These are phyloP conservation scores for Mycena sp. DNA, from an alignment of 1,284 basidiomycete genomes.

Conservation along the genomic window DNA sequence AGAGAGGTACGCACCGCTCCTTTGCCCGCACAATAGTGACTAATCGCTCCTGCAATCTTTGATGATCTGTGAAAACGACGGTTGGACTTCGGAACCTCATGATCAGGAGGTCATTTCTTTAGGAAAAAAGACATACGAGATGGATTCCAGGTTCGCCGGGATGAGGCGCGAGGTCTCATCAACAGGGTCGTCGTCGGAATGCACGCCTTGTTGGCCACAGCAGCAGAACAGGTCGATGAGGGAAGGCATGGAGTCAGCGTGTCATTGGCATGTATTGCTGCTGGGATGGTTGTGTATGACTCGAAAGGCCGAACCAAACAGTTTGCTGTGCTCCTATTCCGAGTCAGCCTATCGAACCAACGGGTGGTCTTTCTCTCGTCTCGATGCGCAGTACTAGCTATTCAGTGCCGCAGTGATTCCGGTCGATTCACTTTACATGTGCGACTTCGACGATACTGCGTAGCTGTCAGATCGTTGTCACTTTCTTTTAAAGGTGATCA, in stretches of 20 bases:
- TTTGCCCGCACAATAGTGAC: constrained; percentile 28
- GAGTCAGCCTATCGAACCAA: too few relatives aligned
- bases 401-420: too few relatives aligned
- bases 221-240: constrained; percentile 26
- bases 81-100: constrained; percentile 13
- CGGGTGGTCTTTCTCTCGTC: too few relatives aligned
- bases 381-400: too few relatives aligned
- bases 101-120: constrained; percentile 1
- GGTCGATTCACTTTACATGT: too few relatives aligned
- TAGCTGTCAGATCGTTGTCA: too few relatives aligned
- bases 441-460: too few relatives aligned
- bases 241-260: constrained; percentile 19
- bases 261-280: too few relatives aligned
- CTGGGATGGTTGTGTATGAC: neutral
- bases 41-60: constrained; percentile 26
- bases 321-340: too few relatives aligned
- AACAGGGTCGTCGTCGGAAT: neutral
- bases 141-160: constrained; percentile 22
- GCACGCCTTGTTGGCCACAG: constrained; percentile 14
- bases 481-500: too few relatives aligned
- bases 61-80: constrained; percentile 23
- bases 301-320: too few relatives aligned
- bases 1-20: constrained; percentile 17
- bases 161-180: constrained; percentile 27
- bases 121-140: constrained; percentile 14